These are phyloP conservation scores for Alternaria dauci DNA, from an alignment of 2,329 filamentous ascomycete genomes.

Conservation along the genomic window DNA sequence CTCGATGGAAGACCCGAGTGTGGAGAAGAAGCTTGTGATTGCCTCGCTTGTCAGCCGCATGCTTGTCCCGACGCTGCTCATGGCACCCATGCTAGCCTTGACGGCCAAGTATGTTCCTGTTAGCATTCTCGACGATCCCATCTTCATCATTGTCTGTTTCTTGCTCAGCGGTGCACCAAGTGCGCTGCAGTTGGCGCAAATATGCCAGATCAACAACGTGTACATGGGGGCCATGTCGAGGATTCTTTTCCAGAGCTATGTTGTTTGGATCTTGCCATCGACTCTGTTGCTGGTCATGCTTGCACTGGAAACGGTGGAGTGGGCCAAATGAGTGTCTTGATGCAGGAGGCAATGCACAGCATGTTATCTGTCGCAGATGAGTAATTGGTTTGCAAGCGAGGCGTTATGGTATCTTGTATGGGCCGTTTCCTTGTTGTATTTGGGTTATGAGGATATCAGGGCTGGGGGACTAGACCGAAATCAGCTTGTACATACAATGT, in stretches of 20 bases:
- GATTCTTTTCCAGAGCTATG: conserved; percentile 94
- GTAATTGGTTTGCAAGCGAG: conserved; percentile 11
- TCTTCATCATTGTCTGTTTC: conserved; percentile 98
- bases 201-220: conserved; percentile 97
- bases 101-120: conserved; percentile 90
- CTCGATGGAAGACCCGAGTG: conserved; percentile 73
- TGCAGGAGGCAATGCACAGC: neutral
- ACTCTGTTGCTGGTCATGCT: conserved; percentile 90
- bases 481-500: conserved; percentile 6
- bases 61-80: conserved; percentile 88
- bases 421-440: conserved; percentile 3
- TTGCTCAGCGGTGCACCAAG: conserved; percentile 92
- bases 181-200: conserved; percentile 93
- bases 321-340: conserved; percentile 64
- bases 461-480: neutral
- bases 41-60: conserved; percentile 89
- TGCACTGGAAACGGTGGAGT: conserved; percentile 90
- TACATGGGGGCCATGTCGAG: conserved; percentile 95
- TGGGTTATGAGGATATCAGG: conserved; percentile 3
- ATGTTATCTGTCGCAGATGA: neutral
- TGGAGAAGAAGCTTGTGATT: conserved; percentile 79
- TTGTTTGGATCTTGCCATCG: conserved; percentile 95
- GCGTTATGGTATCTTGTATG: conserved; percentile 13
- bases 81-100: conserved; percentile 88
- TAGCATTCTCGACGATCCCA: conserved; percentile 95